phyloP scores from a whole-genome alignment of 805 yeast genomes.

The Scheffersomyces lignosus region DNA sequence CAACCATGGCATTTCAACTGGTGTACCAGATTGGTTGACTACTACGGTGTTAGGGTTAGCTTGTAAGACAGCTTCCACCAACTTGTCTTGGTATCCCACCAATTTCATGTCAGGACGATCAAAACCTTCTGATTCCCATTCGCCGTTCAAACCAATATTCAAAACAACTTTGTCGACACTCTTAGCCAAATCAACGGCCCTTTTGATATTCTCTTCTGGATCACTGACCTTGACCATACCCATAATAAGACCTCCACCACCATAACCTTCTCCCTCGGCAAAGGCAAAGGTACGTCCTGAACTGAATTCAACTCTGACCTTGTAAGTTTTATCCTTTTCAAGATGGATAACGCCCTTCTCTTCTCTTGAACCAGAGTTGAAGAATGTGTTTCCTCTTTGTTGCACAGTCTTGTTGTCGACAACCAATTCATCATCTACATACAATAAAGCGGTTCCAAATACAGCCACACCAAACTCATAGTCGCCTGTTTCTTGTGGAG shows the following conservation, averaged over 20 bases:
- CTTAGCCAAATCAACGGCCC: slow-evolving; percentile 25
- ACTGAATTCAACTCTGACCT: slow-evolving; percentile 1
- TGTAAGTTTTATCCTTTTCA: neutral
- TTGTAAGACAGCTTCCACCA: slow-evolving; percentile 22
- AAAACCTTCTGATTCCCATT: slow-evolving; percentile 34
- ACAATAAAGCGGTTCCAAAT: slow-evolving; percentile 14
- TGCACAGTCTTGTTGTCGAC: slow-evolving; percentile 17
- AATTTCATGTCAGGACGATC: slow-evolving; percentile 30
- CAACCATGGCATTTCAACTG: slow-evolving; percentile 33
- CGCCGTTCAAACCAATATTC: slow-evolving; percentile 26
- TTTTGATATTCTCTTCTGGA: slow-evolving; percentile 22
- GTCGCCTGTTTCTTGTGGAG: neutral
- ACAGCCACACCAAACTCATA: neutral
- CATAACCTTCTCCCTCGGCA: slow-evolving; percentile 15
- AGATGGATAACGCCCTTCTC: neutral
- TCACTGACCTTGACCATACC: slow-evolving; percentile 24
- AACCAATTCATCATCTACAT: slow-evolving; percentile 14
- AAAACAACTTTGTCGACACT: slow-evolving; percentile 29
- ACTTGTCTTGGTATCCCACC: slow-evolving; percentile 26
- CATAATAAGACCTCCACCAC: slow-evolving; percentile 23
- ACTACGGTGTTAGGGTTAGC: slow-evolving; percentile 31
- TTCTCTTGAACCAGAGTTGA: neutral
- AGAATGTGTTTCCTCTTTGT: slow-evolving; percentile 11
- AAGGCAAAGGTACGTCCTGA: slow-evolving; percentile 2
- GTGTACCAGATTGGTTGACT: slow-evolving; percentile 35